Evolutionary conservation across 441 rosid species (phyloP).

Genomic region (Oxalis stricta): DNA sequence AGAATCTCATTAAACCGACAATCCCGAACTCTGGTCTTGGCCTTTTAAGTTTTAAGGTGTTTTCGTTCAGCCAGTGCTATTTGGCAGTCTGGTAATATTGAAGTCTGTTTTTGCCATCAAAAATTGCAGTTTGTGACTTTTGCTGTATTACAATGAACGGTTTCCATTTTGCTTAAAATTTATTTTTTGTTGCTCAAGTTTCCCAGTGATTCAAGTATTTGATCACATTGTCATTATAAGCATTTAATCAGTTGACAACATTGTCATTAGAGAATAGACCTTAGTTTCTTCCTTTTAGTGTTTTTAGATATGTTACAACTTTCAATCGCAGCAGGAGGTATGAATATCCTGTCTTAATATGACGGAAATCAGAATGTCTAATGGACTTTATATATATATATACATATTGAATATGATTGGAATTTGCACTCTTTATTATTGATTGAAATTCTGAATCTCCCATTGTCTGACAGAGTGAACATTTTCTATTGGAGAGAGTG

Average conservation of each 20-base stretch:
- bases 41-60: no score
- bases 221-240: background rate
- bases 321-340: background rate
- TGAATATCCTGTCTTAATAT: no score
- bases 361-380: no score
- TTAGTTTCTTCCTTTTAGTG: constrained; percentile 2
- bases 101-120: no score
- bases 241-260: background rate
- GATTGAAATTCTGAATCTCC: constrained; percentile 7
- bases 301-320: no score
- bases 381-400: no score
- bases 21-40: background rate
- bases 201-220: background rate
- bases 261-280: background rate
- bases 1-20: background rate
- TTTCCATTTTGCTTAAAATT: background rate
- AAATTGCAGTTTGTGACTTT: no score
- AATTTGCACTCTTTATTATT: constrained; percentile 3
- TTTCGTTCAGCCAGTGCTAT: no score
- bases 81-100: no score
- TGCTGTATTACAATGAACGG: constrained; percentile 1
- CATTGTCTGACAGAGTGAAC: constrained; percentile 51
- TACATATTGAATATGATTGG: background rate
- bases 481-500: constrained; percentile 53
- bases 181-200: background rate